Conservation (phyloP, 2,329 filamentous ascomycete genomes). For the Ophidiomyces ophidiicola region DNA sequence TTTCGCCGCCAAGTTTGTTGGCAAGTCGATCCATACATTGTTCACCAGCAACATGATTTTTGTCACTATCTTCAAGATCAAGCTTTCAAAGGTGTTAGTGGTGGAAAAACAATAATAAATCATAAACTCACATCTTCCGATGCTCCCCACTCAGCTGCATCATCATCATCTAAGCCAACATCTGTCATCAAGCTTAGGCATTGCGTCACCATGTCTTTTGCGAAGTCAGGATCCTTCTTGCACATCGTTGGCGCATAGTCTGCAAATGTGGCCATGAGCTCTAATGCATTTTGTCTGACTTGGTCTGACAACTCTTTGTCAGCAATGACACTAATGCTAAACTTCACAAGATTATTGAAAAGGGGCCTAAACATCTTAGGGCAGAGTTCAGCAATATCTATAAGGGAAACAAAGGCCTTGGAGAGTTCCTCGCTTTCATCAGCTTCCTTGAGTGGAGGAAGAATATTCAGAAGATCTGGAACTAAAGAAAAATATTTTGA, state of each 20-base stretch:
- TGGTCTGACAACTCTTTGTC: constrained; percentile 89
- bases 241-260: constrained; percentile 92
- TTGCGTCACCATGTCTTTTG: constrained; percentile 94
- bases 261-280: constrained; percentile 95
- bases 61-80: constrained; percentile 88
- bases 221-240: constrained; percentile 84
- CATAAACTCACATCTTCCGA: constrained; percentile 64
- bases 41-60: constrained; percentile 94
- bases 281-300: constrained; percentile 84
- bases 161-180: constrained; percentile 84
- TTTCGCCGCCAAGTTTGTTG: constrained; percentile 90
- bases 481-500: constrained; percentile 77
- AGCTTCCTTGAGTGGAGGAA: constrained; percentile 85
- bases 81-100: constrained; percentile 43
- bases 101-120: neutral
- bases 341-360: constrained; percentile 87
- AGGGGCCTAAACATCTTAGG: constrained; percentile 94
- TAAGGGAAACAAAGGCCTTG: constrained; percentile 77
- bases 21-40: constrained; percentile 96
- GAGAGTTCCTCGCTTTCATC: constrained; percentile 84
- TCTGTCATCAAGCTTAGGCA: constrained; percentile 98
- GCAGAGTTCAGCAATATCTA: constrained; percentile 85
- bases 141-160: constrained; percentile 83
- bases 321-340: constrained; percentile 84
- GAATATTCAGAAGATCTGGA: constrained; percentile 82